These are phyloP conservation scores for Syzygium oleosum DNA, from an alignment of 345 rosid species.

Conservation along the genomic window DNA sequence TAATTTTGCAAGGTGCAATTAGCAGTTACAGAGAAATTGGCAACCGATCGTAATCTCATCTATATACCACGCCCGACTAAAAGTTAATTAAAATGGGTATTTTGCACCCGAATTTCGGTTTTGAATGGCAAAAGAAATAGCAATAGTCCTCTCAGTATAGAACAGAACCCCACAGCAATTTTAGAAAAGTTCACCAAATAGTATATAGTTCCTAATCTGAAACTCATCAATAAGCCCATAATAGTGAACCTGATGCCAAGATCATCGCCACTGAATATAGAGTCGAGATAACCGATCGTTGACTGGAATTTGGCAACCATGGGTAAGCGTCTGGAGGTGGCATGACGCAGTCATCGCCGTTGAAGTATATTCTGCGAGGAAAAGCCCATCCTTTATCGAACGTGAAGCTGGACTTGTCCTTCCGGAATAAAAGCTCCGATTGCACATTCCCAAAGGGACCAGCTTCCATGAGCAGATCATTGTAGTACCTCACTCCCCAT, in stretches of 20 bases:
- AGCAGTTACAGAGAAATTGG: not conserved
- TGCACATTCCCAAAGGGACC: constrained; percentile 82
- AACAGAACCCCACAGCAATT: not conserved
- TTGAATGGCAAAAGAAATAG: not conserved
- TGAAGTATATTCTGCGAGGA: constrained; percentile 76
- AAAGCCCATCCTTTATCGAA: constrained; percentile 95
- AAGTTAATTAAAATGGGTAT: not conserved
- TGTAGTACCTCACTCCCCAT: constrained; percentile 83
- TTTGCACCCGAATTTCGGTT: not conserved
- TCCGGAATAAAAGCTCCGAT: constrained; percentile 74
- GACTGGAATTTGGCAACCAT: constrained; percentile 60
- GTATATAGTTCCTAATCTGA: not conserved
- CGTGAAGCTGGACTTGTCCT: constrained; percentile 63
- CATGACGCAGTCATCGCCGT: constrained; percentile 92
- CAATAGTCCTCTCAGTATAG: not conserved
- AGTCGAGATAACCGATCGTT: constrained; percentile 18
- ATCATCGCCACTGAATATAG: constrained; percentile 2
- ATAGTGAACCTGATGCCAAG: not conserved
- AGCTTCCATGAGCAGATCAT: constrained; percentile 75
- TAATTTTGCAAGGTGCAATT: not conserved
- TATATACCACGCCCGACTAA: not conserved
- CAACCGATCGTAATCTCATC: not conserved
- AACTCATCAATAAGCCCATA: not conserved
- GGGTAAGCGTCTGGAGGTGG: constrained; percentile 93
- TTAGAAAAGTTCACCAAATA: not conserved